A percentile compares a stretch with the other conserved stretches of the same genome.
Conservation (phyloP, 306 rosid species). For the Cicer pinnatifidum region DNA sequence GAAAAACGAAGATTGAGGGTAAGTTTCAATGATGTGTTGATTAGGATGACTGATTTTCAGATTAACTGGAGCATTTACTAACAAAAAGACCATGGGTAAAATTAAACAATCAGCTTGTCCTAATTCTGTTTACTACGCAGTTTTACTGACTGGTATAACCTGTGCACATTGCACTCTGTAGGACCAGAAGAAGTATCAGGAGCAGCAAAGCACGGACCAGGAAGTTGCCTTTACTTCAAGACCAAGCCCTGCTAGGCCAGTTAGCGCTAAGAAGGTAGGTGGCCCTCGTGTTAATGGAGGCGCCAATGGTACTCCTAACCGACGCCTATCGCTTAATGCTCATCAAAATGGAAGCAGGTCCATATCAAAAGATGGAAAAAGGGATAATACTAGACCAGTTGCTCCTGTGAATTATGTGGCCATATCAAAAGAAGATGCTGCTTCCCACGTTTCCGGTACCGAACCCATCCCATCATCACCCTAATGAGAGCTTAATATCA, state of each 20-base stretch:
- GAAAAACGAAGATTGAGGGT: constrained; percentile 95
- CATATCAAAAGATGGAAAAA: constrained; percentile 69
- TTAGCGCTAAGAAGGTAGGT: constrained; percentile 70
- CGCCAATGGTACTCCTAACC: constrained; percentile 80
- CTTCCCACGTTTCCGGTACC: constrained; percentile 76
- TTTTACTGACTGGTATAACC: constrained; percentile 11
- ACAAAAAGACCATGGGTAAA: constrained; percentile 1
- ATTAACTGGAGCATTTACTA: constrained; percentile 19
- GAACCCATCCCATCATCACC: constrained; percentile 76
- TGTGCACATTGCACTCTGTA: constrained; percentile 46
- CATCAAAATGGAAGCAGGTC: constrained; percentile 90
- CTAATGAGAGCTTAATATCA: constrained; percentile 48
- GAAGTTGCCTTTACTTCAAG: constrained; percentile 72
- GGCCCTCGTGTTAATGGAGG: constrained; percentile 86
- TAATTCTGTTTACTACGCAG: constrained; percentile 6
- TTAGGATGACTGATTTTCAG: constrained; percentile 22
- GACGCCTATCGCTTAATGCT: constrained; percentile 86
- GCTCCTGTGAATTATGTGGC: constrained; percentile 91
- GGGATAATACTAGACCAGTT: constrained; percentile 64
- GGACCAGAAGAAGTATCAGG: constrained; percentile 94
- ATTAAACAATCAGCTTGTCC: neutral
- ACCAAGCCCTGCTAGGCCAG: constrained; percentile 87
- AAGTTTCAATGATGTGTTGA: constrained; percentile 39
- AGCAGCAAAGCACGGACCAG: constrained; percentile 79
- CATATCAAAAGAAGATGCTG: constrained; percentile 81